A percentile compares a stretch with the other conserved stretches of the same genome.
These are phyloP conservation scores for Globisporangium megalacanthum DNA, from an alignment of 352 stramenopile genomes.

Conservation along the genomic window DNA sequence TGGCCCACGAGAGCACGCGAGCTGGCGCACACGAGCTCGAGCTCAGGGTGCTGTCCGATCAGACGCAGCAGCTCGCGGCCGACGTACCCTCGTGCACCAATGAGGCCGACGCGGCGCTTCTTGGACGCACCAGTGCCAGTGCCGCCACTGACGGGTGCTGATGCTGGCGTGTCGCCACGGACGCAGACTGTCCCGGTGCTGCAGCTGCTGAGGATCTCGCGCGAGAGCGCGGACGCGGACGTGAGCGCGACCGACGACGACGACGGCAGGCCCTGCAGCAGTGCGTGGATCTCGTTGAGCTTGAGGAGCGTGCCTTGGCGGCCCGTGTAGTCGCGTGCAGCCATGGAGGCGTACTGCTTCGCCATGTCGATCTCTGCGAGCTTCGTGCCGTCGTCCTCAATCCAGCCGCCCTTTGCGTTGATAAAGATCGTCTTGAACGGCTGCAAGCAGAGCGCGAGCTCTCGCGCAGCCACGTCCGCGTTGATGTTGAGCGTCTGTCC, in stretches of 20 bases:
- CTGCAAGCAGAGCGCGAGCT: conserved; percentile 76
- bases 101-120: conserved; percentile 79
- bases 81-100: conserved; percentile 84
- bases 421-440: conserved; percentile 88
- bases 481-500: conserved; percentile 89
- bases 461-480: conserved; percentile 76
- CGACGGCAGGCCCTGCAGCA: conserved; percentile 69
- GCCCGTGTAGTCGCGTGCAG: conserved; percentile 77
- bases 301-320: conserved; percentile 89
- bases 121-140: conserved; percentile 14
- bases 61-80: conserved; percentile 83
- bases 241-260: conserved; percentile 83
- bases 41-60: conserved; percentile 65
- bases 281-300: conserved; percentile 87
- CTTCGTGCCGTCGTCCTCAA: conserved; percentile 82
- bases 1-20: conserved; percentile 73
- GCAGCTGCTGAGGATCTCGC: conserved; percentile 83
- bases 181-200: conserved; percentile 83
- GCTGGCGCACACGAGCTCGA: conserved; percentile 82
- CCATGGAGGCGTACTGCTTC: conserved; percentile 75
- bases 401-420: conserved; percentile 85
- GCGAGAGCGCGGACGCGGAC: conserved; percentile 71
- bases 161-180: conserved; percentile 34
- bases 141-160: conserved; percentile 13
- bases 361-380: conserved; percentile 79